Evolutionary conservation across 257 asterid genomes (phyloP).

Genomic region (Penstemon davidsonii): DNA sequence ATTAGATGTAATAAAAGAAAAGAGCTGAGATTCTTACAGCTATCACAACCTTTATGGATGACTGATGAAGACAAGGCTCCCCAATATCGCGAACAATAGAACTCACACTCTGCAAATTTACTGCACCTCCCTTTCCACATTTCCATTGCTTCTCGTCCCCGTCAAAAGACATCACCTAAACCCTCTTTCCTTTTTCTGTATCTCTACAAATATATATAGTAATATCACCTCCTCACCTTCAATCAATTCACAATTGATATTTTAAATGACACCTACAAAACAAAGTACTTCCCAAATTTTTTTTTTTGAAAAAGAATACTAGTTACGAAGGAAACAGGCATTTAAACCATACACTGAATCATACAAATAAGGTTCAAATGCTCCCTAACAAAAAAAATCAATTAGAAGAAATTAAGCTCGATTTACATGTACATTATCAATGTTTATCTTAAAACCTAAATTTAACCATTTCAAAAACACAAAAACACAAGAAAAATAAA

Average conservation of each 20-base stretch:
- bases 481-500: slow-evolving; percentile 9
- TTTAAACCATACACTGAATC: slow-evolving; percentile 7
- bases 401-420: too few species aligned
- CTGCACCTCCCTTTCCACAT: slow-evolving; percentile 74
- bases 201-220: background rate
- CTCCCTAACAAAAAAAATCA: background rate
- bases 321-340: background rate
- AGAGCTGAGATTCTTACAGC: slow-evolving; percentile 52
- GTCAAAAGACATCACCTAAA: slow-evolving; percentile 79
- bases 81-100: slow-evolving; percentile 91
- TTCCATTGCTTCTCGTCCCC: slow-evolving; percentile 75
- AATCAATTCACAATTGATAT: slow-evolving; percentile 13
- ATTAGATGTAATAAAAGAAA: background rate
- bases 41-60: slow-evolving; percentile 80
- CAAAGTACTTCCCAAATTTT: background rate
- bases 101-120: slow-evolving; percentile 77
- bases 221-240: slow-evolving; percentile 24
- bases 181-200: slow-evolving; percentile 24
- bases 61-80: slow-evolving; percentile 91
- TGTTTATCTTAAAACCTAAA: too few species aligned
- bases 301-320: background rate
- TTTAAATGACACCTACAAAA: slow-evolving; percentile 5
- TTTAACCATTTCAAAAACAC: background rate
- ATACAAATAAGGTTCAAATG: slow-evolving; percentile 31
- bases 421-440: too few species aligned